Percentiles rank a stretch among this genome's conserved stretches.
These are phyloP conservation scores for Salix udensis DNA, from an alignment of 345 rosid species.

Conservation along the genomic window DNA sequence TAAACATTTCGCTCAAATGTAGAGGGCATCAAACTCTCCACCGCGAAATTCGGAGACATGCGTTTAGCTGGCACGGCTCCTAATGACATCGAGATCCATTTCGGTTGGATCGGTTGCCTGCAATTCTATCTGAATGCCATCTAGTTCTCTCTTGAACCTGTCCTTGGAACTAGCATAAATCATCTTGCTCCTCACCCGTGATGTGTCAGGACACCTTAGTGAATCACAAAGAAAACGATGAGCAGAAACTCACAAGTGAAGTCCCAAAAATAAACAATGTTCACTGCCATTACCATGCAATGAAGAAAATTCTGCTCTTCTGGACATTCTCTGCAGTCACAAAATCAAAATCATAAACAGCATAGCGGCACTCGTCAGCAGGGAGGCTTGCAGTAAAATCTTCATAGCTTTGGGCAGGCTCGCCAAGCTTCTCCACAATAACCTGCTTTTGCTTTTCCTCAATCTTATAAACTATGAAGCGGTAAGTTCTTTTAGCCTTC, in stretches of 20 bases:
- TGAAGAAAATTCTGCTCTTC: constrained; percentile 56
- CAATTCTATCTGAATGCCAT: constrained; percentile 56
- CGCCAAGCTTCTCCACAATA: constrained; percentile 50
- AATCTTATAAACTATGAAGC: constrained; percentile 51
- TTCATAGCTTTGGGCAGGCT: constrained; percentile 42
- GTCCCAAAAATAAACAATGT: not conserved
- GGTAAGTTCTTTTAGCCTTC: constrained; percentile 51
- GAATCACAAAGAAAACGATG: constrained; percentile 2
- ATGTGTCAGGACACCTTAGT: constrained; percentile 52
- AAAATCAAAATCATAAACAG: constrained; percentile 49
- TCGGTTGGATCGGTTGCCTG: constrained; percentile 65
- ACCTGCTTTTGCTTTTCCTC: constrained; percentile 60
- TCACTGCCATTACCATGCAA: constrained; percentile 39
- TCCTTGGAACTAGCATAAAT: constrained; percentile 63
- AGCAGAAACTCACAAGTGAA: not conserved
- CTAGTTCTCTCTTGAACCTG: constrained; percentile 59
- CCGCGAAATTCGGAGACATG: not conserved
- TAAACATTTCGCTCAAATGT: constrained; percentile 24
- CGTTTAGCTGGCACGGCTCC: constrained; percentile 41
- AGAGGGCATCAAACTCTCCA: constrained; percentile 13
- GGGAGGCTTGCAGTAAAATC: constrained; percentile 53
- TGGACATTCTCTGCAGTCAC: constrained; percentile 53
- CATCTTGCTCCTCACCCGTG: constrained; percentile 62
- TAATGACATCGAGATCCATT: constrained; percentile 55
- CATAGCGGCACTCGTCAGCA: constrained; percentile 41